Evolutionary conservation across 495 filamentous ascomycete species (phyloP).

Genomic region (Aspergillus campestris): DNA sequence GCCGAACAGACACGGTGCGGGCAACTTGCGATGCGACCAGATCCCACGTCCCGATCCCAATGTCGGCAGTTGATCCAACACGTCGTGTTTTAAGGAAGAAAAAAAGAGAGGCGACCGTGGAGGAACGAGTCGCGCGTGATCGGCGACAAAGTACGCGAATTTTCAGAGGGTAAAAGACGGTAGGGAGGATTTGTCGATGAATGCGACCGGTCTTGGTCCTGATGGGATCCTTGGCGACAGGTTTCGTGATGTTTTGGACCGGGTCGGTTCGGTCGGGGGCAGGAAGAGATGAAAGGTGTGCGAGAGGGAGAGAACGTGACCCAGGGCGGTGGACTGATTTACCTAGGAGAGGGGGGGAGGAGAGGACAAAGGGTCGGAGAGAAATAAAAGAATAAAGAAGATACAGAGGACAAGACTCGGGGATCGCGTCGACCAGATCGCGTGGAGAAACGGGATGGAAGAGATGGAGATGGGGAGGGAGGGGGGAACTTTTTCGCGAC

Average conservation of each 20-base stretch:
- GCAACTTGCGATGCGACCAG: constrained; percentile 14
- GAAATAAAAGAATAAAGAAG: constrained; percentile 14
- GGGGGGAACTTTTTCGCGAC: constrained; percentile 32
- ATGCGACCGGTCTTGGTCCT: constrained; percentile 22
- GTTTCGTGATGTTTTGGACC: constrained; percentile 28
- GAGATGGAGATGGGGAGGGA: constrained; percentile 40
- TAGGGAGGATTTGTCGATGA: constrained; percentile 11
- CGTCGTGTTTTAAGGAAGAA: constrained; percentile 2
- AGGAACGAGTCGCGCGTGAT: constrained; percentile 16
- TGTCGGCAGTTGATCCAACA: constrained; percentile 7
- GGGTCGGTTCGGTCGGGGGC: constrained; percentile 3
- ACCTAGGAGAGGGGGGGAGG: neutral
- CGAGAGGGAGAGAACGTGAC: no score
- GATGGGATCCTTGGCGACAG: constrained; percentile 29
- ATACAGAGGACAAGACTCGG: constrained; percentile 18
- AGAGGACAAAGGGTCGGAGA: constrained; percentile 16
- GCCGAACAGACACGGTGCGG: constrained; percentile 12
- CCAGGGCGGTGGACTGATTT: neutral
- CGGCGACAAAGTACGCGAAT: constrained; percentile 10
- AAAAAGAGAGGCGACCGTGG: constrained; percentile 8
- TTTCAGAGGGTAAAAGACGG: constrained; percentile 6
- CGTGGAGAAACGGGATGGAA: constrained; percentile 31
- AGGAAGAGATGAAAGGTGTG: no score
- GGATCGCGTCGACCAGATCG: constrained; percentile 26
- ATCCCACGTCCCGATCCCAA: neutral